phyloP scores from a whole-genome alignment of 192 early-diverging fungal species.

The Mortierella alpina region DNA sequence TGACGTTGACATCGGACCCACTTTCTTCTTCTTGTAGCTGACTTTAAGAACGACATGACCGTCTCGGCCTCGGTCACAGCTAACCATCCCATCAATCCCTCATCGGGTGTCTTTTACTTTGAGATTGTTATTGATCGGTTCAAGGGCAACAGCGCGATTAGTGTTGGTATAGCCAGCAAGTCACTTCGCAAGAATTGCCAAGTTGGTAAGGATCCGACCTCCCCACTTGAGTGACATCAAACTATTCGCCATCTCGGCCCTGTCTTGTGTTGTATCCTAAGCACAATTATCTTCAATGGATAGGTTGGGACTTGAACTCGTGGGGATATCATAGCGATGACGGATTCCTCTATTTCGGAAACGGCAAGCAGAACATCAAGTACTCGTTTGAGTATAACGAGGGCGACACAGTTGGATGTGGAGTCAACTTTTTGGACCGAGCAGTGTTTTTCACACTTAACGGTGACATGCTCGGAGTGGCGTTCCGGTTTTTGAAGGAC shows the following conservation, averaged over 20 bases:
- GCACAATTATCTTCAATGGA: neutral
- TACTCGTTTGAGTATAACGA: constrained; percentile 29
- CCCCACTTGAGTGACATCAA: neutral
- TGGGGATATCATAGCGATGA: constrained; percentile 51
- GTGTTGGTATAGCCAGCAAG: constrained; percentile 50
- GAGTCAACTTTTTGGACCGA: constrained; percentile 41
- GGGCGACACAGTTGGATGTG: constrained; percentile 39
- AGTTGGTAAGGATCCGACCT: constrained; percentile 26
- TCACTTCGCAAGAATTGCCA: constrained; percentile 46
- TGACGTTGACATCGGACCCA: neutral
- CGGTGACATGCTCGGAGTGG: constrained; percentile 41
- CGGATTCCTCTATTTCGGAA: constrained; percentile 48
- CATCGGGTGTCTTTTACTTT: constrained; percentile 41
- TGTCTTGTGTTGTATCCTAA: neutral
- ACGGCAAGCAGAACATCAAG: constrained; percentile 40
- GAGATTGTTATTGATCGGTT: constrained; percentile 41
- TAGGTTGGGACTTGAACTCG: constrained; percentile 51
- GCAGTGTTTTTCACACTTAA: constrained; percentile 47
- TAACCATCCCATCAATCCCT: constrained; percentile 49
- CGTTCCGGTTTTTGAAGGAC: constrained; percentile 44
- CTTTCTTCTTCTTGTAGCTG: constrained; percentile 18
- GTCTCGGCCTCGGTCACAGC: constrained; percentile 51
- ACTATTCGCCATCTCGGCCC: no score
- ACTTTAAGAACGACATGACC: constrained; percentile 53
- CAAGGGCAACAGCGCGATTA: constrained; percentile 47